A percentile compares a stretch with the other conserved stretches of the same genome.
These are phyloP conservation scores for Cenchrus purpureus DNA, from an alignment of 176 grass and related monocot genomes.

Conservation along the genomic window DNA sequence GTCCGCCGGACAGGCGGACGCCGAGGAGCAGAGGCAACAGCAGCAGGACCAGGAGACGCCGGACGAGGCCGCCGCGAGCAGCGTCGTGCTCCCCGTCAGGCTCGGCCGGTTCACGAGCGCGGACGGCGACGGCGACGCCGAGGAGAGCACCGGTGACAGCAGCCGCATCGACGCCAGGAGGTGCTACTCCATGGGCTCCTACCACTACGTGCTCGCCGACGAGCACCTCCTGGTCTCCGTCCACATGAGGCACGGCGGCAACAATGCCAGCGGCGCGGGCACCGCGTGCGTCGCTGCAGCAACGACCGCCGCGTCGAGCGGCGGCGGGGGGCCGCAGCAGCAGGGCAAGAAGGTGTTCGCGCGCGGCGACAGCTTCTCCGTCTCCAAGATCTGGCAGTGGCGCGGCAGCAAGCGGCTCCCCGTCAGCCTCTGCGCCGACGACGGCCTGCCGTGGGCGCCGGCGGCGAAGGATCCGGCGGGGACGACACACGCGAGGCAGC, in stretches of 20 bases:
- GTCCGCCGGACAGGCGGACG: neutral
- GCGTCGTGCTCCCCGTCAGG: slow-evolving; percentile 66
- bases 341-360: slow-evolving; percentile 65
- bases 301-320: too few species aligned
- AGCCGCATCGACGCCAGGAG: slow-evolving; percentile 62
- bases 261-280: slow-evolving; percentile 25
- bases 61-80: slow-evolving; percentile 20
- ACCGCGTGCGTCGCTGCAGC: too few species aligned
- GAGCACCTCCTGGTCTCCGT: slow-evolving; percentile 62
- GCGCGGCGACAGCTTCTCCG: slow-evolving; percentile 91
- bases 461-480: neutral
- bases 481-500: slow-evolving; percentile 23
- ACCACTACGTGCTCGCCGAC: slow-evolving; percentile 76
- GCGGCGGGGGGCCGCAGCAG: slow-evolving; percentile 24
- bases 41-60: neutral
- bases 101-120: slow-evolving; percentile 79
- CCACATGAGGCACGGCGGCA: slow-evolving; percentile 34
- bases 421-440: slow-evolving; percentile 38
- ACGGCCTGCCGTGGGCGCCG: slow-evolving; percentile 57
- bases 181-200: slow-evolving; percentile 89
- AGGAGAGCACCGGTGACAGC: slow-evolving; percentile 44
- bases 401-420: slow-evolving; percentile 60
- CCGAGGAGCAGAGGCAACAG: neutral
- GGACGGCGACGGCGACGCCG: slow-evolving; percentile 21
- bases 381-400: slow-evolving; percentile 99